Evolutionary conservation across 1,284 basidiomycete species (phyloP), one percentile per base, ranked within the genome.

Genomic region (Leccinum pachyderme): DNA sequence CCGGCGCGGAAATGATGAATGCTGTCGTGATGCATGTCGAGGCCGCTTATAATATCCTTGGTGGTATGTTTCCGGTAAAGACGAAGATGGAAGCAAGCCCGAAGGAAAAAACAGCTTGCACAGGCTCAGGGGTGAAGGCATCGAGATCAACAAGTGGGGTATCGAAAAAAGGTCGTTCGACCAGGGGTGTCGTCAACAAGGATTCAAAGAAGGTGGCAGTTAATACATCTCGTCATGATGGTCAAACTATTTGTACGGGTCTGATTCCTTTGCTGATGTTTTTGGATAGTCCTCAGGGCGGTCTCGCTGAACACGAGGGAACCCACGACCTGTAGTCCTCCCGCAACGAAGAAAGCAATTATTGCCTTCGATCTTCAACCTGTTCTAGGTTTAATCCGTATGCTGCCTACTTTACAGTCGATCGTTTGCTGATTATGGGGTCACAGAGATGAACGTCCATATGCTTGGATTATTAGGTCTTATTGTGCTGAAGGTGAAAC

Each of bases 381-480:
- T 15, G 39, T 59, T 28, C 49, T 59, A 12, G 52, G 55, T 47
- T 59, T 60, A 58, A 55, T 59, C 27, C 57, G 70, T 69, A 56
- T 29, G 69, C 8, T 1, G 33, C 4, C 24, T 7, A 45, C 12
- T 12, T 31, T 2, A 8, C 12, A 7, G 18, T 45, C 7, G 2
- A 8, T 9, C 32, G 5, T 27, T 8, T 52, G 33, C 59, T 61
- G 49, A 59, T n/a, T 13, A 27, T 0, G 7, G 33, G 47, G 11
- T 7, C 4, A 5, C 43, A 71, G 91, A 84, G 49, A 78, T 86
- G 56, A 75, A 83, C 9, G 72, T 83, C 0, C 79, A 84, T 35
- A 72, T 94, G 28, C 78, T 91, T n/a, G 89, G 89, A 5, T 64
- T 93, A 6, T 70, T 83, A 11, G 76, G 75, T 0, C 70, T 82